A percentile compares a stretch with the other conserved stretches of the same genome.
phyloP scores from a whole-genome alignment of 257 asterid genomes.

The Coffea canephora region DNA sequence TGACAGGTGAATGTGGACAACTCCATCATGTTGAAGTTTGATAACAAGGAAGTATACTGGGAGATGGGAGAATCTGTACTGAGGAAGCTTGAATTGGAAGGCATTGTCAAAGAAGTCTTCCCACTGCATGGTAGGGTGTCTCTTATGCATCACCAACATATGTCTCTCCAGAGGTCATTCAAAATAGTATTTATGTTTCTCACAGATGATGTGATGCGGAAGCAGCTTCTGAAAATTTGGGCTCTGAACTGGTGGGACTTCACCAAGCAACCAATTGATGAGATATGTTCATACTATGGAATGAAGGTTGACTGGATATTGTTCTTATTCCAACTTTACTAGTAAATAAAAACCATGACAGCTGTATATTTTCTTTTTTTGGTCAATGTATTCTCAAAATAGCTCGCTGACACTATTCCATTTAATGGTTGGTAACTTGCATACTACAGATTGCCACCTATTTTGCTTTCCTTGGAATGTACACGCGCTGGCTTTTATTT shows the following conservation, averaged over 20 bases:
- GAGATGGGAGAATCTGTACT: conserved; percentile 64
- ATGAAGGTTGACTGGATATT: conserved; percentile 50
- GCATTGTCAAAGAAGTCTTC: conserved; percentile 75
- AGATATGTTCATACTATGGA: conserved; percentile 80
- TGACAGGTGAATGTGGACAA: conserved; percentile 61
- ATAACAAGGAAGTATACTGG: conserved; percentile 54
- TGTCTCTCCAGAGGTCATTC: conserved; percentile 6
- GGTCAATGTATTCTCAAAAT: neutral
- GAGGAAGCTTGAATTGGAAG: conserved; percentile 49
- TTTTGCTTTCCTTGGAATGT: conserved; percentile 91
- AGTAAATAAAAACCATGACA: neutral
- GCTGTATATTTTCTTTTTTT: neutral
- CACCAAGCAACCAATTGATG: conserved; percentile 88
- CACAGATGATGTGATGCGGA: conserved; percentile 73
- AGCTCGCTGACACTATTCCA: neutral
- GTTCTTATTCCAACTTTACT: neutral
- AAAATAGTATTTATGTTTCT: conserved; percentile 13
- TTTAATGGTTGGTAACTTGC: neutral
- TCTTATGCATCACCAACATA: conserved; percentile 19
- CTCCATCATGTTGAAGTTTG: conserved; percentile 40
- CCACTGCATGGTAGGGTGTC: conserved; percentile 75
- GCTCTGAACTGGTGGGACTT: conserved; percentile 90
- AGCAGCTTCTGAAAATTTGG: conserved; percentile 86
- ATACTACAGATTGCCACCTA: conserved; percentile 75
- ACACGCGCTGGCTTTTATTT: conserved; percentile 86